phyloP scores from a whole-genome alignment of 1,284 basidiomycete species.

The Sanghuangporus weigelae region DNA sequence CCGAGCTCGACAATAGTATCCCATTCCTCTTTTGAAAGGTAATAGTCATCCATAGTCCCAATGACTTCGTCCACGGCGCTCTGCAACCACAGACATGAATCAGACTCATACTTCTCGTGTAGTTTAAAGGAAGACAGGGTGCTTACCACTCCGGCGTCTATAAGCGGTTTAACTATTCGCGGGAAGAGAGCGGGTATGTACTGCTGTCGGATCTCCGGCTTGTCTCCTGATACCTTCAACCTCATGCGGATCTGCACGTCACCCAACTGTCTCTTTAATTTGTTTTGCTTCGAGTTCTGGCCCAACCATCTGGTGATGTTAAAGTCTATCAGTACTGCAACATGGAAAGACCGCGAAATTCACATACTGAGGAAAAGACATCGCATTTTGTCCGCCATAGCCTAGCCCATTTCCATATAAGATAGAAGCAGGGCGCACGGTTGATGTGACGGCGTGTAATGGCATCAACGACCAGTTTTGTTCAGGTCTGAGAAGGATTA shows the following conservation, averaged over 20 bases:
- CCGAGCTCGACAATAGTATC: constrained; percentile 93
- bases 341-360: background rate
- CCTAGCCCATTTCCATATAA: constrained; percentile 70
- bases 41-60: constrained; percentile 90
- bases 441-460: constrained; percentile 86
- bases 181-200: constrained; percentile 87
- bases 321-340: constrained; percentile 2
- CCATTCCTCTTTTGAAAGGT: constrained; percentile 91
- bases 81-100: constrained; percentile 34
- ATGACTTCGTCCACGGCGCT: constrained; percentile 81
- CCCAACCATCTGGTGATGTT: constrained; percentile 79
- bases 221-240: constrained; percentile 85
- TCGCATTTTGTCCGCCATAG: constrained; percentile 62
- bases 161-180: constrained; percentile 75
- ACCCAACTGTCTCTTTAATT: constrained; percentile 75
- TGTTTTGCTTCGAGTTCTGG: constrained; percentile 91
- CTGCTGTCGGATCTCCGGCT: constrained; percentile 83
- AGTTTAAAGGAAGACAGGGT: background rate
- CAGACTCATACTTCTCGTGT: background rate
- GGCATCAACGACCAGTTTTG: constrained; percentile 98
- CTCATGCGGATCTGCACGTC: constrained; percentile 97
- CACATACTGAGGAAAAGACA: constrained; percentile 79
- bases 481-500: constrained; percentile 56
- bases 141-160: constrained; percentile 63
- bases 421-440: constrained; percentile 79